Percentiles rank a stretch among this genome's conserved stretches.
phyloP scores from a whole-genome alignment of 352 stramenopile genomes.

The Globisporangium paroecandrum region DNA sequence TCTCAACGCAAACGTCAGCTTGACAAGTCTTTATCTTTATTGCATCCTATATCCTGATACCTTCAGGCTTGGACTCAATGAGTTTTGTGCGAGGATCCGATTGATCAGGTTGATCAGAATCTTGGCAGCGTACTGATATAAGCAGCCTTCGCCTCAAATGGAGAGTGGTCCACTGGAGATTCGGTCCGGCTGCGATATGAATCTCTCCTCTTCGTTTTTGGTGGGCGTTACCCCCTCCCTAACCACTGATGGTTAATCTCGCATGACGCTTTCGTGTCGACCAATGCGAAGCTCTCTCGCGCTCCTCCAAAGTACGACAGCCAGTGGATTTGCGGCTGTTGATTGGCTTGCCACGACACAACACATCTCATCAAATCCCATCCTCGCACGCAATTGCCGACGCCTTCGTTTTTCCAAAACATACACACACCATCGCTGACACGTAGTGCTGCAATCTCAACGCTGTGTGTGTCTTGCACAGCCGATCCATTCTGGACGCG shows the following conservation, averaged over 20 bases:
- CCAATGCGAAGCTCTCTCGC: not conserved
- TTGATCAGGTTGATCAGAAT: not conserved
- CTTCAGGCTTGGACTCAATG: no score
- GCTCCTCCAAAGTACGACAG: not conserved
- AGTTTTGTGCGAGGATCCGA: not conserved
- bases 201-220: constrained; percentile 3
- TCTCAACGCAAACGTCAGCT: not conserved
- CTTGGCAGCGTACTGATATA: not conserved
- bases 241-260: not conserved
- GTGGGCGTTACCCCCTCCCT: not conserved
- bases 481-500: not conserved
- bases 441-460: not conserved
- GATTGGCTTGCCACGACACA: constrained; percentile 5
- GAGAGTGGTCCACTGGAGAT: constrained; percentile 2
- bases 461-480: not conserved
- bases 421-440: constrained; percentile 1
- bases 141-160: not conserved
- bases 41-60: no score
- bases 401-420: not conserved
- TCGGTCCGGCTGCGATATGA: constrained; percentile 6
- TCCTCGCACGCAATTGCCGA: not conserved
- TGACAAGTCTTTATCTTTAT: no score
- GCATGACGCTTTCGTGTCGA: constrained; percentile 10
- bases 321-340: not conserved
- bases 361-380: constrained; percentile 1